A percentile compares a stretch with the other conserved stretches of the same genome.
Conservation (phyloP, 805 yeast species). For the Kluyveromyces aestuarii region DNA sequence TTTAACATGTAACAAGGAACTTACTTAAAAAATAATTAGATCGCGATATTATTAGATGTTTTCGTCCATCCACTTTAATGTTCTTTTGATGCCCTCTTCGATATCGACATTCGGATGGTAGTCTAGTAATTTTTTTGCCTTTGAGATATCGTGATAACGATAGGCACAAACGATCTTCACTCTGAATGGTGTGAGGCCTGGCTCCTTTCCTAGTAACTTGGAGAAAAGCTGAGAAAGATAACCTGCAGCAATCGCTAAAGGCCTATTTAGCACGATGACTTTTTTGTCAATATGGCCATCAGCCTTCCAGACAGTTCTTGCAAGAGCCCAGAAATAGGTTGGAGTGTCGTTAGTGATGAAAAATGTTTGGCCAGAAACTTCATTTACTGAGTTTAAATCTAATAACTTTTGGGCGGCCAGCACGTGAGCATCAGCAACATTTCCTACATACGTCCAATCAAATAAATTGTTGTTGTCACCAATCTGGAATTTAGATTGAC, state of each 20-base stretch:
- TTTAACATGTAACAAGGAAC: constrained; percentile 12
- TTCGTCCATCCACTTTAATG: constrained; percentile 87
- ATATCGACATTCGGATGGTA: constrained; percentile 73
- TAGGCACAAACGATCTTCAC: constrained; percentile 87
- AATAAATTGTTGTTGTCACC: constrained; percentile 92
- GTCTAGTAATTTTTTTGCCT: constrained; percentile 71
- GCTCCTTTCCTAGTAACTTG: constrained; percentile 65
- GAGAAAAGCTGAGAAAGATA: constrained; percentile 71
- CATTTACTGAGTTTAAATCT: constrained; percentile 31
- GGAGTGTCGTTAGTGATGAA: constrained; percentile 93
- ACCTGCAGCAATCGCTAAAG: constrained; percentile 75
- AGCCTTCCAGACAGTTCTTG: constrained; percentile 94
- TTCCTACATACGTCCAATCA: constrained; percentile 98
- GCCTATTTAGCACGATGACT: constrained; percentile 59
- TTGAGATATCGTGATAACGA: constrained; percentile 85
- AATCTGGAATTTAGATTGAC: constrained; percentile 86
- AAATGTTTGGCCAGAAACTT: constrained; percentile 77
- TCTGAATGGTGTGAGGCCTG: constrained; percentile 93
- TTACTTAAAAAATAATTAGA: neutral
- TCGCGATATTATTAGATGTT: constrained; percentile 7
- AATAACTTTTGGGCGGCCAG: constrained; percentile 76
- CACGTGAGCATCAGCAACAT: constrained; percentile 95
- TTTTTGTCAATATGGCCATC: constrained; percentile 74
- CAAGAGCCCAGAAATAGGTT: constrained; percentile 92
- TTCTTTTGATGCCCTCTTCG: constrained; percentile 69